A percentile compares a stretch with the other conserved stretches of the same genome.
These are phyloP conservation scores for Cicer judaicum DNA, from an alignment of 306 rosid genomes.

Conservation along the genomic window DNA sequence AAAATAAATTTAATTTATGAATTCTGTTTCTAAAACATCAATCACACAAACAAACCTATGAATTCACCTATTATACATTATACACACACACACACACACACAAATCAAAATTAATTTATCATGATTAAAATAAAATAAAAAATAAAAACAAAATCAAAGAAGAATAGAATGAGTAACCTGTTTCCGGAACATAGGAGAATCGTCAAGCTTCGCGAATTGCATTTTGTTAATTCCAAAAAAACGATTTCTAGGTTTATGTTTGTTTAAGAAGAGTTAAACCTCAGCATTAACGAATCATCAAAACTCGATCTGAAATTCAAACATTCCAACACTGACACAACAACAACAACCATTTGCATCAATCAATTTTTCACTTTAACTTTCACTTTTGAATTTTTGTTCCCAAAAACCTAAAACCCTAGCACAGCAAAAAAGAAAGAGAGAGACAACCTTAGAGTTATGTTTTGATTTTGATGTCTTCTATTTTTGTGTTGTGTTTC, in stretches of 20 bases:
- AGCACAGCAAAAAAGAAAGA: conserved; percentile 31
- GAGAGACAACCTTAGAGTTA: conserved; percentile 45
- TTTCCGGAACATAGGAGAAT: conserved; percentile 99
- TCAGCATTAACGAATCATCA: conserved; percentile 37
- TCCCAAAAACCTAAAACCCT: conserved; percentile 39
- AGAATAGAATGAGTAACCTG: conserved; percentile 63
- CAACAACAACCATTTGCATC: conserved; percentile 35
- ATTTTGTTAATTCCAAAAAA: conserved; percentile 50
- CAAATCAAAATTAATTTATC: neutral
- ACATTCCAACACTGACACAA: neutral
- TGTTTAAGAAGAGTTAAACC: conserved; percentile 26
- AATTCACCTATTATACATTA: conserved; percentile 1
- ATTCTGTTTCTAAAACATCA: conserved; percentile 4
- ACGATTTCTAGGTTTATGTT: conserved; percentile 1
- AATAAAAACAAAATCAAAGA: neutral
- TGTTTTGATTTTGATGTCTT: conserved; percentile 47
- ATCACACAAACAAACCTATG: neutral
- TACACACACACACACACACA: neutral
- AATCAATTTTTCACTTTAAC: neutral
- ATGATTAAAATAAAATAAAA: neutral
- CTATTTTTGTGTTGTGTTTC: conserved; percentile 33
- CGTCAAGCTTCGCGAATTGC: conserved; percentile 99
- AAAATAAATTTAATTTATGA: too few species aligned
- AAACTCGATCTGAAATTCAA: conserved; percentile 52
- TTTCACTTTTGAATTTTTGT: conserved; percentile 20